Conservation (phyloP, 495 filamentous ascomycete genomes). For the Podospora didyma region DNA sequence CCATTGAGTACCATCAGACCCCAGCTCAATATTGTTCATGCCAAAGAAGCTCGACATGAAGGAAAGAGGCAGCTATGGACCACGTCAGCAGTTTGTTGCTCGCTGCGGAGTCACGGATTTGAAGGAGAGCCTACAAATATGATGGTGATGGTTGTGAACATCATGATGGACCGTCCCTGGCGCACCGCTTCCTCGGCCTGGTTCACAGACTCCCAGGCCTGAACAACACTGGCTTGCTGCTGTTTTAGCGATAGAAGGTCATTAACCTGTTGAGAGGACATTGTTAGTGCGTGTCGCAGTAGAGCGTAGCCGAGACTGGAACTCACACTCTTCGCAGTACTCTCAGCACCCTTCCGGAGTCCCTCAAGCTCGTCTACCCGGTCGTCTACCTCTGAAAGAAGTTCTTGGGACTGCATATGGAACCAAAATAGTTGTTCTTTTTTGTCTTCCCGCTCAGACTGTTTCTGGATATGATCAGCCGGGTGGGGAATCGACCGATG, state of each 20-base stretch:
- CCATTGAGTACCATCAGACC: not conserved
- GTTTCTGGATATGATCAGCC: not conserved
- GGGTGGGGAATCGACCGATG: not conserved
- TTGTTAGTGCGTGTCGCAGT: not conserved
- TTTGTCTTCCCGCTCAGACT: constrained; percentile 5
- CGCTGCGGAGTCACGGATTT: not conserved
- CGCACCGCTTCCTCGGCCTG: constrained; percentile 54
- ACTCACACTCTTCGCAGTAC: constrained; percentile 21
- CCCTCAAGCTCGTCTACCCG: constrained; percentile 24
- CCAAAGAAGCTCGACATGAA: constrained; percentile 10
- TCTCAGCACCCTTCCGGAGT: constrained; percentile 16
- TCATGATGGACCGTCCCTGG: constrained; percentile 58
- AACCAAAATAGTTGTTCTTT: constrained; percentile 16
- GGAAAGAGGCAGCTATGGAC: constrained; percentile 6
- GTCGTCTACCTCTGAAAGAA: not conserved
- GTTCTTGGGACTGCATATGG: constrained; percentile 19
- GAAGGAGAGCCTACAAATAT: constrained; percentile 38
- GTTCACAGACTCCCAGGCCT: constrained; percentile 52
- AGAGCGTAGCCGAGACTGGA: not conserved
- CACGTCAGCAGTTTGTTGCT: not conserved
- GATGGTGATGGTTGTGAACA: constrained; percentile 62
- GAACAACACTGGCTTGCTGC: constrained; percentile 58
- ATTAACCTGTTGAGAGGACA: constrained; percentile 16
- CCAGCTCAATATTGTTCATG: constrained; percentile 9
- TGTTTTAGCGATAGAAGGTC: constrained; percentile 58